Evolutionary conservation across 208 protist genomes (phyloP), one percentile per base, ranked within the genome.

Genomic region (Leishmania tarentolae): DNA sequence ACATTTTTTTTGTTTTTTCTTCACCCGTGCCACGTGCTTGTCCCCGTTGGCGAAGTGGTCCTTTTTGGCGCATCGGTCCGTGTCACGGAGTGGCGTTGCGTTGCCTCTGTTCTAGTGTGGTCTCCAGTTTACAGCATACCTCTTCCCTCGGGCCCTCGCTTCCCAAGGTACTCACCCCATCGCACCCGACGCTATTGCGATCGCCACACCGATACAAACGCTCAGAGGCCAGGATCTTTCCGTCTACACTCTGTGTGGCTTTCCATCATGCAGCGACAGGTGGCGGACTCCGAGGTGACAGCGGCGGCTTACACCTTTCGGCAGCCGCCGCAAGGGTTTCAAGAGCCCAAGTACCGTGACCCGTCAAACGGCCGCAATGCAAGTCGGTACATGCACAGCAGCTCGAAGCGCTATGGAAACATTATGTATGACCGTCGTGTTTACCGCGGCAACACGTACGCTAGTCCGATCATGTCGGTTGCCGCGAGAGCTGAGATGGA

Each of bases 391-490:
- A 59, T 44, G 24, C 35, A 31, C n/a, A 80, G 66, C 28, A 70
- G 72, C 52, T 85, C 86, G 31, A 86, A 88, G 74, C 93, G 93
- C 75, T 95, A 94, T 68, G 92, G 93, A 70, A 99, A 99, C 84
- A 98, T 99, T 80, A 99, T 99, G 97, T 96, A 96, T 81, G 97
- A 99, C 90, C 91, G 93, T 42, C 95, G 98, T 35, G 97, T 99
- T 19, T 97, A 98, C 81, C 91, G 97, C 72, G 97, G 98, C 53
- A 99, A 97, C 91, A 99, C 98, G 24, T 99, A 99, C 80, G 96
- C 95, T 35, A 89, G 87, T 61, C 90, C 95, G 40, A 90, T 98
- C 53, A 93, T 98, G 80, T 98, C 96, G 1, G 87, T 84, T 71
- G 88, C 88, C 46, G 90, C 91, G 4, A 85, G 91, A 9, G 87